Conservation (phyloP, 2,329 filamentous ascomycete genomes). For the Aureobasidium zeae region DNA sequence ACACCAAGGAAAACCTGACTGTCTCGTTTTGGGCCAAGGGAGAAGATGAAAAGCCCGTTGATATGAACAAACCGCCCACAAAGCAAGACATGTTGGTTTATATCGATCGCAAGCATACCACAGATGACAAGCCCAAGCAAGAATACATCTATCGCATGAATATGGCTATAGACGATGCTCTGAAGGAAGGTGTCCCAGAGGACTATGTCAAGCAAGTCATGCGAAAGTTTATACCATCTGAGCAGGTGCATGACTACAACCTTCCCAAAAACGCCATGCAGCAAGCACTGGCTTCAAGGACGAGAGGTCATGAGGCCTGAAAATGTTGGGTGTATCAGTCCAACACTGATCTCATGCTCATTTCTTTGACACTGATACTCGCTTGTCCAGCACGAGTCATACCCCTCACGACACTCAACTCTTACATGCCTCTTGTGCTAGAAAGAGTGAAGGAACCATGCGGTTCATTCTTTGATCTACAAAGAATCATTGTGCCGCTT, state of each 20-base stretch:
- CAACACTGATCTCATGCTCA: background rate
- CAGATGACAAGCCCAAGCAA: conserved; percentile 35
- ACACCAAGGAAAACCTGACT: conserved; percentile 45
- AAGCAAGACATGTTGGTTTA: conserved; percentile 47
- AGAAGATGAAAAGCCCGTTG: conserved; percentile 19
- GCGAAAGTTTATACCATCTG: conserved; percentile 41
- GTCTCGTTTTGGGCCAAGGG: conserved; percentile 36
- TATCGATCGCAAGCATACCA: conserved; percentile 41
- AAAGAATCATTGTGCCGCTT: no score
- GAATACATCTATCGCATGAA: conserved; percentile 60
- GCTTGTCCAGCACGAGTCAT: no score
- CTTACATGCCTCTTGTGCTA: no score
- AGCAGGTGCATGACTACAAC: conserved; percentile 21
- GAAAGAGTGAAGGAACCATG: no score
- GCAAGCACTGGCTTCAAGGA: conserved; percentile 29
- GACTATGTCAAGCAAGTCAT: conserved; percentile 48
- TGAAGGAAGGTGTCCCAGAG: conserved; percentile 44
- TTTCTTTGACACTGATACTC: background rate
- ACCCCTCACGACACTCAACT: no score
- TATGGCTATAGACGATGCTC: conserved; percentile 50
- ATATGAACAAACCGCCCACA: conserved; percentile 21
- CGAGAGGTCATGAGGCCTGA: conserved; percentile 17
- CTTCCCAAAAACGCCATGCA: conserved; percentile 27
- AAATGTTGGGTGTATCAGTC: no score
- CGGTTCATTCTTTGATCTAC: no score